Evolutionary conservation across 1,139 yeast genomes (phyloP).

Genomic region (Yamadazyma triangularis): DNA sequence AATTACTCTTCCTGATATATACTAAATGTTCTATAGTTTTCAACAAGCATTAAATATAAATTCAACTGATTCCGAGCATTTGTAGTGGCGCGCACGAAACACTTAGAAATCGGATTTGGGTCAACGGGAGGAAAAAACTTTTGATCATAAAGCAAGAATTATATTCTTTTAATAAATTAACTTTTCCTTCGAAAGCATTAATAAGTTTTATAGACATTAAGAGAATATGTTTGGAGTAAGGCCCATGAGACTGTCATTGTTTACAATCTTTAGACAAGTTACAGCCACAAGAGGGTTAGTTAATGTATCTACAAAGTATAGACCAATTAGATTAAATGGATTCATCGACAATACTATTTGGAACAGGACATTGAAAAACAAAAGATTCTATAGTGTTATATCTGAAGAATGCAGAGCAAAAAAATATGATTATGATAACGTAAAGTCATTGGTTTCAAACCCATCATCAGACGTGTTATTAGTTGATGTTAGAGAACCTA

Average conservation of each 20-base stretch:
- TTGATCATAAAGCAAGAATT: background rate
- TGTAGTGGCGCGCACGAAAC: background rate
- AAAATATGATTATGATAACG: slow-evolving; percentile 50
- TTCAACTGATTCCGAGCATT: background rate
- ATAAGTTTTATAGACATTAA: background rate
- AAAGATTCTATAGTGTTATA: slow-evolving; percentile 25
- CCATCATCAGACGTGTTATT: slow-evolving; percentile 48
- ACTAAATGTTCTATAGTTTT: background rate
- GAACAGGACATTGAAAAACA: no score
- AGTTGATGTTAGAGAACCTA: slow-evolving; percentile 91
- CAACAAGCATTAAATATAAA: slow-evolving; percentile 1
- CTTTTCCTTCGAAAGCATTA: no score
- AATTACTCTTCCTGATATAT: no score
- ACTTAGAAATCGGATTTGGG: background rate
- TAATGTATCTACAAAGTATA: background rate
- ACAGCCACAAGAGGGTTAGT: background rate
- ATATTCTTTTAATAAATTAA: no score
- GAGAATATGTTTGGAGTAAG: slow-evolving; percentile 4
- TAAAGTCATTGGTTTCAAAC: slow-evolving; percentile 43
- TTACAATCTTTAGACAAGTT: slow-evolving; percentile 2
- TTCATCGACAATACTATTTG: background rate
- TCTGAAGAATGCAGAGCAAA: slow-evolving; percentile 43
- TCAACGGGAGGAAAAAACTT: background rate
- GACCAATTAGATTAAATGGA: background rate
- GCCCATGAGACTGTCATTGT: slow-evolving; percentile 6